Conservation (phyloP, 2,329 filamentous ascomycete genomes). For the Cytospora leucostoma region DNA sequence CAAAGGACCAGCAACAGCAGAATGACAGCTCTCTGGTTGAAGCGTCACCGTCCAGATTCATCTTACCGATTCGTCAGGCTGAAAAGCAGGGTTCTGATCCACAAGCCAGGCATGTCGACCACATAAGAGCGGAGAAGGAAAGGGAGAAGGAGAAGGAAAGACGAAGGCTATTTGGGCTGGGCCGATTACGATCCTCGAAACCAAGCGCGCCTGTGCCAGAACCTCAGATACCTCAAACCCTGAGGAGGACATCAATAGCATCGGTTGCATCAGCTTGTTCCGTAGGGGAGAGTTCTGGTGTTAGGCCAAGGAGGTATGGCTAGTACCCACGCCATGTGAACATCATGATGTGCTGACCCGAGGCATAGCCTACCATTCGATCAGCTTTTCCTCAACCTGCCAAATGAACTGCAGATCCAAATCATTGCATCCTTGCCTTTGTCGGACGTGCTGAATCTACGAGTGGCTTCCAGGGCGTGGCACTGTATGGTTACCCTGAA, state of each 20-base stretch:
- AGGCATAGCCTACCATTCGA: conserved; percentile 48
- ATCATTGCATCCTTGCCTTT: conserved; percentile 62
- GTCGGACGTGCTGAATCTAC: conserved; percentile 60
- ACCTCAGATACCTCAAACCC: conserved; percentile 5
- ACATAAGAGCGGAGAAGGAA: conserved; percentile 33
- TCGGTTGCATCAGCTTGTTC: conserved; percentile 24
- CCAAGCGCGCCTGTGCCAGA: conserved; percentile 18
- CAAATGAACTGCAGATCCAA: conserved; percentile 64
- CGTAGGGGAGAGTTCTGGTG: conserved; percentile 23
- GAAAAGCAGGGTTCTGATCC: conserved; percentile 29
- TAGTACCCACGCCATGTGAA: neutral
- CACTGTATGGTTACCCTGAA: conserved; percentile 61
- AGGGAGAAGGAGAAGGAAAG: conserved; percentile 24
- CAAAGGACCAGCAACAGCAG: conserved; percentile 44
- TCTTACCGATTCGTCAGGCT: conserved; percentile 34
- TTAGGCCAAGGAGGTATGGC: conserved; percentile 38
- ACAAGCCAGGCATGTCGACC: conserved; percentile 30
- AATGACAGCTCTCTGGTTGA: conserved; percentile 31
- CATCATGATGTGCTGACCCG: conserved; percentile 15
- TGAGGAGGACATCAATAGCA: conserved; percentile 23
- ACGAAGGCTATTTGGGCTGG: conserved; percentile 25
- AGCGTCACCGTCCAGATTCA: conserved; percentile 36
- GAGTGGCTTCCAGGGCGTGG: conserved; percentile 59
- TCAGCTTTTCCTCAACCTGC: conserved; percentile 58
- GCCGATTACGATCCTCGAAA: conserved; percentile 24